Evolutionary conservation across 2,329 filamentous ascomycete genomes (phyloP).

Genomic region (Epicoccum sorghinum): DNA sequence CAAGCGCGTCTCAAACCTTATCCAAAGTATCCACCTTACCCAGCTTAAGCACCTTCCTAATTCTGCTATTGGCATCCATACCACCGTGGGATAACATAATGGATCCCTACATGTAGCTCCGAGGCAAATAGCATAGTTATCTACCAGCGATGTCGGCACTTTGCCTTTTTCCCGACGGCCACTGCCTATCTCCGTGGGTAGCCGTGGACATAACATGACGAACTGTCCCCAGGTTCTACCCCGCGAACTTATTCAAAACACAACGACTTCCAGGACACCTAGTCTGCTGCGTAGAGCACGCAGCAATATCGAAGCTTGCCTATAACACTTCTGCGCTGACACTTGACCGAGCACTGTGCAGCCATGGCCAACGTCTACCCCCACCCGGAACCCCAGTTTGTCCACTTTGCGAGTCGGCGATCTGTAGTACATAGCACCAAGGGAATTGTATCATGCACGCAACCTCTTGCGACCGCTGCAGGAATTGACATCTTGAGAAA

Average conservation of each 20-base stretch:
- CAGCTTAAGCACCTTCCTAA: conserved; percentile 20
- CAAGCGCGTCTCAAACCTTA: background rate
- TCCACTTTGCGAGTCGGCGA: conserved; percentile 76
- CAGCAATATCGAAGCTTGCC: background rate
- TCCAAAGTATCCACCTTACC: conserved; percentile 5
- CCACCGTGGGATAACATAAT: background rate
- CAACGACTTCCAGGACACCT: background rate
- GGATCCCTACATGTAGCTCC: conserved; percentile 9
- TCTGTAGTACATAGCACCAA: conserved; percentile 94
- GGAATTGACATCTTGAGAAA: conserved; percentile 83
- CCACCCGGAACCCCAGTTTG: conserved; percentile 59
- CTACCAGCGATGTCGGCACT: conserved; percentile 31
- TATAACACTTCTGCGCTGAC: background rate
- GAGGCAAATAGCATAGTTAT: conserved; percentile 15
- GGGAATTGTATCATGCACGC: conserved; percentile 87
- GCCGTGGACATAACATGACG: conserved; percentile 23
- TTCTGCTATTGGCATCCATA: background rate
- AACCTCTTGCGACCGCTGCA: conserved; percentile 87
- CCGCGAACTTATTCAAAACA: conserved; percentile 4
- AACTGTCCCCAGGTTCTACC: conserved; percentile 8
- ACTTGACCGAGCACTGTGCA: background rate
- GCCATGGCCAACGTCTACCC: conserved; percentile 55
- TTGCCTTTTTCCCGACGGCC: conserved; percentile 23
- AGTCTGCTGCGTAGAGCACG: background rate
- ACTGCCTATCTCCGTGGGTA: conserved; percentile 37